phyloP scores from a whole-genome alignment of 2,329 filamentous ascomycete genomes.

The Teratosphaeria pseudoeucalypti region DNA sequence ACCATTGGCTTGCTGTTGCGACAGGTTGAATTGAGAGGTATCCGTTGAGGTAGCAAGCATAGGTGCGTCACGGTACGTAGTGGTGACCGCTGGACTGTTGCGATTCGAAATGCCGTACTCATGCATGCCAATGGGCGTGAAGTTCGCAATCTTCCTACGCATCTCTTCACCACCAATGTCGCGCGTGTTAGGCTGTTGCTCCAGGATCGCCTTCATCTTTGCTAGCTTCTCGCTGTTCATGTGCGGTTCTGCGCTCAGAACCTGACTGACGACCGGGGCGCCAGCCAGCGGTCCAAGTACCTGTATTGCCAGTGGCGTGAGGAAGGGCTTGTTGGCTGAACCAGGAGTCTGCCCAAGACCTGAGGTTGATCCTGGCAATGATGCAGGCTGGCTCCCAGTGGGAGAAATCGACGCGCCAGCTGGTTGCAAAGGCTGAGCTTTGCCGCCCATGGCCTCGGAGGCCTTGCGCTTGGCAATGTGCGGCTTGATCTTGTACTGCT shows the following conservation, averaged over 20 bases:
- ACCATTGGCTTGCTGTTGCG: slow-evolving; percentile 8
- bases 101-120: slow-evolving; percentile 14
- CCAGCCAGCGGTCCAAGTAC: slow-evolving; percentile 14
- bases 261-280: slow-evolving; percentile 14
- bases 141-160: slow-evolving; percentile 6
- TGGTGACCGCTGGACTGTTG: slow-evolving; percentile 6
- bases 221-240: slow-evolving; percentile 19
- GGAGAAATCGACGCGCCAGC: slow-evolving; percentile 20
- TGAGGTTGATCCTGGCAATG: slow-evolving; percentile 3
- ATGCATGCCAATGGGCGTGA: slow-evolving; percentile 7
- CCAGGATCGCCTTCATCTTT: slow-evolving; percentile 15
- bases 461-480: slow-evolving; percentile 60
- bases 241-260: slow-evolving; percentile 14
- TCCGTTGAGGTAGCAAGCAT: slow-evolving; percentile 17
- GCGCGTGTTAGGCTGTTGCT: slow-evolving; percentile 7
- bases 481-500: slow-evolving; percentile 69
- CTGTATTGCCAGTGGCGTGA: slow-evolving; percentile 15
- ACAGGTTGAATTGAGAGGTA: slow-evolving; percentile 6
- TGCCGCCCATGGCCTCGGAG: slow-evolving; percentile 18
- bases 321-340: slow-evolving; percentile 8
- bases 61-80: slow-evolving; percentile 17
- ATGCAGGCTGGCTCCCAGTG: slow-evolving; percentile 5
- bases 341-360: slow-evolving; percentile 3
- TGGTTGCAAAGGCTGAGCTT: slow-evolving; percentile 20
- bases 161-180: slow-evolving; percentile 11